Evolutionary conservation across 345 rosid genomes (phyloP).

Genomic region (Camelina neglecta): DNA sequence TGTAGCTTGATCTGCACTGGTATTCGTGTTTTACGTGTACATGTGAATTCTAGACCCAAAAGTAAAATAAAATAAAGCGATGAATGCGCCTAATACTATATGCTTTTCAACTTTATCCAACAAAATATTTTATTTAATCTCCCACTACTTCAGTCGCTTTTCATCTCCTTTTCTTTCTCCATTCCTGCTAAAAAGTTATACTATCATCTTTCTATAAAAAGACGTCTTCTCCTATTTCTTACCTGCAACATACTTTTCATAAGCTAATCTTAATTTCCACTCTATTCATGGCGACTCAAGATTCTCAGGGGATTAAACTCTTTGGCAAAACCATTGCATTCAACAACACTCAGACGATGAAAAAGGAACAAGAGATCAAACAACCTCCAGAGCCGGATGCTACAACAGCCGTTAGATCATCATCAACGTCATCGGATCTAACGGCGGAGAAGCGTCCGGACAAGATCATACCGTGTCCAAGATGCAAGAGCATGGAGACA

Average conservation of each 20-base stretch:
- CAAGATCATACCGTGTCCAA: constrained; percentile 30
- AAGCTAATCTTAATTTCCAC: neutral
- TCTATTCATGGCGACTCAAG: constrained; percentile 51
- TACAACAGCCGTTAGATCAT: constrained; percentile 18
- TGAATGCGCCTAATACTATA: constrained; percentile 5
- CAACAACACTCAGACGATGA: constrained; percentile 45
- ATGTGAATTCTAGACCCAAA: constrained; percentile 9
- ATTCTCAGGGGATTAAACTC: constrained; percentile 71
- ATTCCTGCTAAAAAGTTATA: neutral
- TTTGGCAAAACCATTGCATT: constrained; percentile 70
- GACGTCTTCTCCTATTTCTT: constrained; percentile 19
- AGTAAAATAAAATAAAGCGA: constrained; percentile 15
- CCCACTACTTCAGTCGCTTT: constrained; percentile 26
- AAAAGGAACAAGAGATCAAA: constrained; percentile 48
- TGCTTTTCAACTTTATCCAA: neutral
- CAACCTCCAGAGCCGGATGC: neutral
- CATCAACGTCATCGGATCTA: constrained; percentile 14
- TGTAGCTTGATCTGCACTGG: constrained; percentile 18
- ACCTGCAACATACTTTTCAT: neutral
- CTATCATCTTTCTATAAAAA: constrained; percentile 11
- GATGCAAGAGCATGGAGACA: constrained; percentile 29
- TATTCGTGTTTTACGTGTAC: constrained; percentile 20
- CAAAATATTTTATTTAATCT: neutral
- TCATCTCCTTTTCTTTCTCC: constrained; percentile 6
- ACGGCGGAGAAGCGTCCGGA: constrained; percentile 26